Conservation (phyloP, 164 flowering plant species). For the Sedum album region DNA sequence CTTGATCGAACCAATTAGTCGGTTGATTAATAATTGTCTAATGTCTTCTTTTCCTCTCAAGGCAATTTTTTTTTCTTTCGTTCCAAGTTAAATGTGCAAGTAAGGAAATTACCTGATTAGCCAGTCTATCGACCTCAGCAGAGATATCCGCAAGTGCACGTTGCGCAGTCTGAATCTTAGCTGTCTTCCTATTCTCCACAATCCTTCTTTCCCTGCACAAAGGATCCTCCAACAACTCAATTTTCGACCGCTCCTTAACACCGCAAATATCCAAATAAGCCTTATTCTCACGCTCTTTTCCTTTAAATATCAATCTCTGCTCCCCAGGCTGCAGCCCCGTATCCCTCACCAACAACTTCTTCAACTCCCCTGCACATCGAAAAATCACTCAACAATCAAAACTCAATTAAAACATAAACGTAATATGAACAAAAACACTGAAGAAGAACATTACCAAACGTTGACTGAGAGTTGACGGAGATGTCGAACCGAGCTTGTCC, state of each 20-base stretch:
- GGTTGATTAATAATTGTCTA: neutral
- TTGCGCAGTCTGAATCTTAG: conserved; percentile 45
- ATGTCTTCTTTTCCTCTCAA: neutral
- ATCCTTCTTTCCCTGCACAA: conserved; percentile 62
- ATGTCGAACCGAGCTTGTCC: conserved; percentile 66
- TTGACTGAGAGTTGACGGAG: conserved; percentile 64
- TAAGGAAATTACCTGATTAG: conserved; percentile 42
- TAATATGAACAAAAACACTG: neutral
- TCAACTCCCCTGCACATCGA: conserved; percentile 67
- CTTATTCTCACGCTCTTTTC: conserved; percentile 73
- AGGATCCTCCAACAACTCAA: conserved; percentile 72
- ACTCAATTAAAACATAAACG: neutral
- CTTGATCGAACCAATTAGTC: neutral
- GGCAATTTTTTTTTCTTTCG: neutral
- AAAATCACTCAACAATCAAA: neutral
- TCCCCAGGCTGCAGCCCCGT: conserved; percentile 83
- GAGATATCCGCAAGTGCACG: conserved; percentile 48
- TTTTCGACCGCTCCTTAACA: conserved; percentile 69
- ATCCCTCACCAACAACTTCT: conserved; percentile 61
- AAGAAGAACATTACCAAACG: conserved; percentile 50
- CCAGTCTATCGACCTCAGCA: conserved; percentile 57
- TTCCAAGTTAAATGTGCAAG: neutral
- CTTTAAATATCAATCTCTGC: conserved; percentile 66
- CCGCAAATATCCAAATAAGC: conserved; percentile 61
- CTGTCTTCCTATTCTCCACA: conserved; percentile 48